These are phyloP conservation scores for Paraphaeosphaeria minitans DNA, from an alignment of 2,329 filamentous ascomycete genomes.

Conservation along the genomic window DNA sequence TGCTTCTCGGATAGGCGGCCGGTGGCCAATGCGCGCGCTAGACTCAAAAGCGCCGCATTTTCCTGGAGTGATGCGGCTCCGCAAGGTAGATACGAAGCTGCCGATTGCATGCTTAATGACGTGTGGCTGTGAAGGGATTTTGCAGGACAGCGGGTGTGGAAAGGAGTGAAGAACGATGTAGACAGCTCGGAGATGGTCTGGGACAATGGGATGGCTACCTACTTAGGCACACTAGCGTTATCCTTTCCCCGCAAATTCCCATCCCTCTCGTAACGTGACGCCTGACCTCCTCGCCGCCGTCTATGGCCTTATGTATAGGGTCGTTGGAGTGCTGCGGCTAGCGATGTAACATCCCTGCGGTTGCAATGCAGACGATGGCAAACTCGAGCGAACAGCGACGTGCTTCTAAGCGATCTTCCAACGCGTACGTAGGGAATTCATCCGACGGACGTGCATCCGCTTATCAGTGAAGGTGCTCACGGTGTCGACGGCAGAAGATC, in stretches of 20 bases:
- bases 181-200: not conserved
- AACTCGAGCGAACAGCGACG: constrained; percentile 28
- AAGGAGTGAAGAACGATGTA: not conserved
- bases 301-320: not conserved
- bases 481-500: constrained; percentile 39
- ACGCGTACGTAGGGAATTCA: constrained; percentile 24
- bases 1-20: not conserved
- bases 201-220: not conserved
- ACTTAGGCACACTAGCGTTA: not conserved
- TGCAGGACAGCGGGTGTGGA: not conserved
- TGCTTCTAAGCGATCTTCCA: constrained; percentile 34
- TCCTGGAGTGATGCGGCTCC: not conserved
- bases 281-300: not conserved
- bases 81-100: not conserved
- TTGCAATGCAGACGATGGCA: constrained; percentile 20
- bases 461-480: constrained; percentile 24
- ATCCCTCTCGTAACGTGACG: not conserved
- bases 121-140: not conserved
- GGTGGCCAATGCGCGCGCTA: not conserved
- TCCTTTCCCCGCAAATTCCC: not conserved
- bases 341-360: not conserved
- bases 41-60: not conserved
- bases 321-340: not conserved
- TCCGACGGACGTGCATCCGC: not conserved
- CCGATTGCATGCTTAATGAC: not conserved